phyloP scores from a whole-genome alignment of 257 asterid genomes.

The Oldenlandia corymbosa region DNA sequence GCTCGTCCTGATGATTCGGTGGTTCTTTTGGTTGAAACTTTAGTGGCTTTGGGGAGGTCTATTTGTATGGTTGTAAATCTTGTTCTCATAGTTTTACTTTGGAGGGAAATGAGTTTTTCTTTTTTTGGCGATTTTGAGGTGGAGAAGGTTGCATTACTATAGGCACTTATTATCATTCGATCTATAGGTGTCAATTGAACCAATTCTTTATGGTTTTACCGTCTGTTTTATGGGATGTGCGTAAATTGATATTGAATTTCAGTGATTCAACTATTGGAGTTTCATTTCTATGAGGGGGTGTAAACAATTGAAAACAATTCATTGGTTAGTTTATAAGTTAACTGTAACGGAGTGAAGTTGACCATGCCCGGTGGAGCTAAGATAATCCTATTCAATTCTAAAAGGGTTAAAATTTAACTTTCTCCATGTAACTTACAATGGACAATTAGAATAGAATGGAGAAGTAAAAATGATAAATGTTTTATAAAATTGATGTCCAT shows the following conservation, averaged over 20 bases:
- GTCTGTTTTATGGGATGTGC: neutral
- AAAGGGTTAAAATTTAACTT: too few species aligned
- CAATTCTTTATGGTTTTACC: neutral
- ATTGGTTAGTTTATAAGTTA: too few species aligned
- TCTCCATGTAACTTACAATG: too few species aligned
- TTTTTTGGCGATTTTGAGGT: constrained; percentile 5
- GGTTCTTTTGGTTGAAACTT: neutral
- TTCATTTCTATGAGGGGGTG: too few species aligned
- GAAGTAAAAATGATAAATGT: too few species aligned
- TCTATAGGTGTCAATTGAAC: neutral
- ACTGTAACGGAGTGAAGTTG: too few species aligned
- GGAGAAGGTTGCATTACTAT: neutral
- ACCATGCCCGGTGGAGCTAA: too few species aligned
- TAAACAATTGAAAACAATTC: too few species aligned
- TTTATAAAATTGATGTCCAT: too few species aligned
- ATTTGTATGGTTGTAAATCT: constrained; percentile 14
- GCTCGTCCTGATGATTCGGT: constrained; percentile 30
- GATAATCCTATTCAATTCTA: too few species aligned
- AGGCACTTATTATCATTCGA: neutral
- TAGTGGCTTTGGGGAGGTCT: constrained; percentile 6
- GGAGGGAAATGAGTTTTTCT: constrained; percentile 12
- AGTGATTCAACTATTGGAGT: neutral
- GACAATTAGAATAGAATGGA: too few species aligned
- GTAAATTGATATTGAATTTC: neutral
- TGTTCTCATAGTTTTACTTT: constrained; percentile 4